Conservation (phyloP, 202 grass and related monocot genomes). For the Brachypodium distachyon region DNA sequence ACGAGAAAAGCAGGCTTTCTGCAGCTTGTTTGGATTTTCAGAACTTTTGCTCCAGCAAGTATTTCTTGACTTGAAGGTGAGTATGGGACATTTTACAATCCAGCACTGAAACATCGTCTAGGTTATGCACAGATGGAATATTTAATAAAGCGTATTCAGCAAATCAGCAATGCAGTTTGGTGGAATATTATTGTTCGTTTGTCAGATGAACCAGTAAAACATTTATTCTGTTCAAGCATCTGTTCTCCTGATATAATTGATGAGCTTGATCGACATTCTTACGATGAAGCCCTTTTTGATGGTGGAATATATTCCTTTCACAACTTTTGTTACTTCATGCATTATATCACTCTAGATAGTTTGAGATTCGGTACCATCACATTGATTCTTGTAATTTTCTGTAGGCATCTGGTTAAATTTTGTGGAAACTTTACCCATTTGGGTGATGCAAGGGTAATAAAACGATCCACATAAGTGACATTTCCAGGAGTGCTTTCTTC, state of each 20-base stretch:
- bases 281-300: too few relatives aligned
- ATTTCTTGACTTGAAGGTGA: slow-evolving; percentile 14
- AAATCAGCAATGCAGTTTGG: too few relatives aligned
- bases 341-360: neutral
- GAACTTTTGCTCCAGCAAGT: neutral
- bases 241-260: neutral
- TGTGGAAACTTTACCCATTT: neutral
- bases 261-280: neutral
- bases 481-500: neutral
- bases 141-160: too few relatives aligned
- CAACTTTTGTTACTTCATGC: neutral
- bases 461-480: neutral
- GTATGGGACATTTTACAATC: neutral
- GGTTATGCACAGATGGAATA: neutral
- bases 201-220: neutral
- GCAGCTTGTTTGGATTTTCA: neutral
- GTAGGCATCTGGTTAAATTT: neutral
- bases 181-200: too few relatives aligned
- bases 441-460: neutral
- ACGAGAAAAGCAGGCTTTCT: neutral
- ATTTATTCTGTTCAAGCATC: neutral
- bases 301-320: too few relatives aligned
- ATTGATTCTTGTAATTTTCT: slow-evolving; percentile 4
- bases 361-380: neutral
- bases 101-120: neutral